A percentile compares a stretch with the other conserved stretches of the same genome.
These are phyloP conservation scores for Evansstolkia leycettana DNA, from an alignment of 495 filamentous ascomycete genomes.

Conservation along the genomic window DNA sequence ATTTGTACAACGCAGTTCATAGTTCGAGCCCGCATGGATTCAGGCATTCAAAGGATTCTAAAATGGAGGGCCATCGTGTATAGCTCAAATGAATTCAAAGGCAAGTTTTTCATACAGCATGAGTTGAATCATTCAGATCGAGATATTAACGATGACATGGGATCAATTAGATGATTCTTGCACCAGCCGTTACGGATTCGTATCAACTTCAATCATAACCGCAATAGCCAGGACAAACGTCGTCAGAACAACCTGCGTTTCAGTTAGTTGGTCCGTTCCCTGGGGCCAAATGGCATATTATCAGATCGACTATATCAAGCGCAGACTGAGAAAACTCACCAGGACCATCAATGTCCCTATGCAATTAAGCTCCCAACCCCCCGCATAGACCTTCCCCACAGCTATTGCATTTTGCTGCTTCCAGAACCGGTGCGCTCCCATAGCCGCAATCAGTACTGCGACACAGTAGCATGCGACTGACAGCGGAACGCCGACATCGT, in stretches of 20 bases:
- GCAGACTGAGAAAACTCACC: constrained; percentile 19
- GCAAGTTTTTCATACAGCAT: too few relatives aligned
- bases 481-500: constrained; percentile 52
- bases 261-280: neutral
- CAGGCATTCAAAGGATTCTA: too few relatives aligned
- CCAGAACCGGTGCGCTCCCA: constrained; percentile 58
- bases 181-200: neutral
- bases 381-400: constrained; percentile 48
- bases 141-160: too few relatives aligned
- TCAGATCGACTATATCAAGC: too few relatives aligned
- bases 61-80: too few relatives aligned
- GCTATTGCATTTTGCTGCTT: constrained; percentile 56
- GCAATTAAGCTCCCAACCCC: constrained; percentile 55
- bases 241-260: constrained; percentile 12
- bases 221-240: constrained; percentile 19
- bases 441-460: constrained; percentile 40
- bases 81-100: too few relatives aligned
- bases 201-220: constrained; percentile 17
- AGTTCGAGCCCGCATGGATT: too few relatives aligned
- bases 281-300: neutral
- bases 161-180: too few relatives aligned
- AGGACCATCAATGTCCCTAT: constrained; percentile 36
- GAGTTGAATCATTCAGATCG: too few relatives aligned
- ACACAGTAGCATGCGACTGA: constrained; percentile 43
- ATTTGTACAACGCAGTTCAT: too few relatives aligned